Percentiles rank a stretch among this genome's conserved stretches.
These are phyloP conservation scores for Aechmea fasciata DNA, from an alignment of 176 grass and related monocot species.

Conservation along the genomic window DNA sequence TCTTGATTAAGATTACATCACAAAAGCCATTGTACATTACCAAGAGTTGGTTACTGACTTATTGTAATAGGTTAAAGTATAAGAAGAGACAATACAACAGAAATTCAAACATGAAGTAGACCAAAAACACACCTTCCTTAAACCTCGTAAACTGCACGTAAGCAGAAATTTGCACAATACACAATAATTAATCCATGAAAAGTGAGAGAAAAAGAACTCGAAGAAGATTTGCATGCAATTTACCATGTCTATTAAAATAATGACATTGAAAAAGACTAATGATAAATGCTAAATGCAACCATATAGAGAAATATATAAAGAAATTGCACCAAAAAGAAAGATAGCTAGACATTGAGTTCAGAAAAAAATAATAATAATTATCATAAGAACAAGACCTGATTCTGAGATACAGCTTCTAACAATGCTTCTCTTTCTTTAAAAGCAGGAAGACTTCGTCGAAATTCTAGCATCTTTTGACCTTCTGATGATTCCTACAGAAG, in stretches of 20 bases:
- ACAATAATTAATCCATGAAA: neutral
- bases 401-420: conserved; percentile 63
- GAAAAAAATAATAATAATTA: neutral
- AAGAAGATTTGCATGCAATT: neutral
- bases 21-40: no score
- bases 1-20: no score
- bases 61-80: no score
- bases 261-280: no score
- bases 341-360: neutral
- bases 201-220: neutral
- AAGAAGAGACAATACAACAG: no score
- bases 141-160: neutral
- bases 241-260: no score
- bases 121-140: neutral
- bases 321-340: no score
- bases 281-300: no score
- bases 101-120: neutral
- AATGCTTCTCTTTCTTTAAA: conserved; percentile 75
- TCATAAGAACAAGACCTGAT: conserved; percentile 45
- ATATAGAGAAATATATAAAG: no score
- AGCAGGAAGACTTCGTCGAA: conserved; percentile 79
- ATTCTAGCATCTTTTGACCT: conserved; percentile 86
- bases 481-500: conserved; percentile 72
- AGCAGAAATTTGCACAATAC: neutral
- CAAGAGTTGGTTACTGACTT: no score